A percentile compares a stretch with the other conserved stretches of the same genome.
Conservation (phyloP, 768 basidiomycete species). For the Mycena leptocephala region DNA sequence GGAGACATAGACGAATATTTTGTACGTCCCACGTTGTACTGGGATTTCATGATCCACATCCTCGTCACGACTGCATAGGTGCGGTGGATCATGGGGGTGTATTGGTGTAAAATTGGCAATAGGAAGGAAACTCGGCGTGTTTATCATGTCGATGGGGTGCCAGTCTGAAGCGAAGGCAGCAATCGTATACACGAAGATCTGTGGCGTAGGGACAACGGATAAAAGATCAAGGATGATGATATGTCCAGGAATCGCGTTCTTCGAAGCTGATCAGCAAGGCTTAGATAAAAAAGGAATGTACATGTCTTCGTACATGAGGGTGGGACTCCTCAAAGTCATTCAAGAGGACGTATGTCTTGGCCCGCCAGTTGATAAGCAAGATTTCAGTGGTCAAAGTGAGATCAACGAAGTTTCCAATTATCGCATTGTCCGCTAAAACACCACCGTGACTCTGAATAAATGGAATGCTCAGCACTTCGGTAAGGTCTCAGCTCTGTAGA, state of each 20-base stretch:
- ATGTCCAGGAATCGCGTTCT: background rate
- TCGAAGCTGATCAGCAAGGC: background rate
- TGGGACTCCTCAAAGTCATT: background rate
- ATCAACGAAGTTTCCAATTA: too few relatives aligned
- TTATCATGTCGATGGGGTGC: background rate
- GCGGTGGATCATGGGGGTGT: background rate
- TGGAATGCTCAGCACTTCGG: too few relatives aligned
- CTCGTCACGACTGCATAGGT: too few relatives aligned
- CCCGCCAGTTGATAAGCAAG: background rate
- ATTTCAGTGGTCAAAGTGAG: too few relatives aligned
- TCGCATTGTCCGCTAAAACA: too few relatives aligned
- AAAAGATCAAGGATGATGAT: background rate
- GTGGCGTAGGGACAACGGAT: background rate
- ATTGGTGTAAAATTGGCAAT: background rate
- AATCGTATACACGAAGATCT: background rate
- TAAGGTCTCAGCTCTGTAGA: too few relatives aligned
- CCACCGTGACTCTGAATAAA: too few relatives aligned
- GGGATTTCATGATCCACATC: background rate
- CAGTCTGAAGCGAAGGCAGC: background rate
- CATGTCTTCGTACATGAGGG: background rate
- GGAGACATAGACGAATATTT: background rate
- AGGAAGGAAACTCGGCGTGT: background rate
- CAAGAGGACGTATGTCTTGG: background rate
- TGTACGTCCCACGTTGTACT: background rate
- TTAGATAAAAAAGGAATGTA: background rate